Base-by-base conservation (phyloP, 2,329 filamentous ascomycete species). In the Aspergillus terreus region DNA sequence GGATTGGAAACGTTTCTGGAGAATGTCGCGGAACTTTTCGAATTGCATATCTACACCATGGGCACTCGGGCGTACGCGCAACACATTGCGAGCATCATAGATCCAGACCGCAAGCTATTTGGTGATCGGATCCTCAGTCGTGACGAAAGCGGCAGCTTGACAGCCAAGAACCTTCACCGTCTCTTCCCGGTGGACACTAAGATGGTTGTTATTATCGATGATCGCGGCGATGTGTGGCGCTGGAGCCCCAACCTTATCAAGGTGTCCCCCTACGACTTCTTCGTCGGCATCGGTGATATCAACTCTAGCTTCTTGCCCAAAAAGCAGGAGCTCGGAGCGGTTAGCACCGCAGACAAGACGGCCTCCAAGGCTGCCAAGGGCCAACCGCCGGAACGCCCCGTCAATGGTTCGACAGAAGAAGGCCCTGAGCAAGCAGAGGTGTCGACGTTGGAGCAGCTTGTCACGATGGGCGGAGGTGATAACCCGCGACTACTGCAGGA, bases 201-300 rank as follows among this genome's bases (percentile, higher is more conserved):
- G 71, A 99, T 99, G 94, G 95, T 96, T 1, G 92, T 96, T 52
- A 96, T 99, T 63, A 99, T 99, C 58, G 94, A 99, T 67, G 94
- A 99, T 71, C 84, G 94, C 60, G 90, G 90, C 48, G 94, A 99
- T 68, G 92, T 99, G 6, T 99, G 94, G 94, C 84, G 86, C 60
- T 97, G 96, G 79, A 87, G 88, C 61, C 83, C 88, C 4, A 96
- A 99, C 64, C 81, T 99, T 33, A 90, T 99, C 74, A 96, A 95
- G 68, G 94, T 99, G 32, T 85, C 86, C 1, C 90, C 92, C 0
- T 99, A 96, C 69, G 92, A 97, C 69, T 99, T 99, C 73, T 99
- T 97, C 75, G 90, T 95, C 51, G 94, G 94, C 14, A 96, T 96
- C 57, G 94, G 94, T 56, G 94, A 99, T 71, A 99, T 99, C 77